Evolutionary conservation across 768 basidiomycete species (phyloP).

Genomic region (Leccinum rimulosum): DNA sequence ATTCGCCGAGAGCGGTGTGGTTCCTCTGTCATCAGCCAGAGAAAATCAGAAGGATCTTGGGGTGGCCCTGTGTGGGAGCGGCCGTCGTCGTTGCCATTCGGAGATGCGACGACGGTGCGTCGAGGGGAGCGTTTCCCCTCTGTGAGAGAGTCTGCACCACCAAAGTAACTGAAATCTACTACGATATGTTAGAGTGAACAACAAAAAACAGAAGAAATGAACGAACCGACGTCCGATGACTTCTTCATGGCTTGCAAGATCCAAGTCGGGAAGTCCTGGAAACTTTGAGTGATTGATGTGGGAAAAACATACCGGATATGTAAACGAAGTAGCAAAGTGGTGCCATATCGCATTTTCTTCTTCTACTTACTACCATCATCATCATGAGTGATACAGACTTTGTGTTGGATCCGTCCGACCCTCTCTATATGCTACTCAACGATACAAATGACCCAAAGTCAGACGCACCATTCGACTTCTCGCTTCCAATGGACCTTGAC

Average conservation of each 20-base stretch:
- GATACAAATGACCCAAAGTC: conserved; percentile 37
- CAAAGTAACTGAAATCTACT: conserved; percentile 82
- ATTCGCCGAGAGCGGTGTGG: conserved; percentile 95
- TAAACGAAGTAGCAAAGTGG: conserved; percentile 21
- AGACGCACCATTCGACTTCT: conserved; percentile 38
- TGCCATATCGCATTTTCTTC: conserved; percentile 10
- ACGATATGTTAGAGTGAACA: background rate
- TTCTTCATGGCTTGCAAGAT: conserved; percentile 13
- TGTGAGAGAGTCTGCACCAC: conserved; percentile 75
- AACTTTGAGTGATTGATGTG: conserved; percentile 15
- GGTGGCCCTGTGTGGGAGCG: conserved; percentile 50
- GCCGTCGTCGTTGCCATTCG: conserved; percentile 39
- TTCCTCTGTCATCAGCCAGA: conserved; percentile 98
- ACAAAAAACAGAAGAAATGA: background rate
- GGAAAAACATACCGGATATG: conserved; percentile 23
- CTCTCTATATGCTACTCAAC: conserved; percentile 56
- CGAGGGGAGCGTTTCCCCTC: conserved; percentile 53
- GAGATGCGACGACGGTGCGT: conserved; percentile 47
- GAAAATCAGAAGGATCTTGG: conserved; percentile 80
- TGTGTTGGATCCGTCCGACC: conserved; percentile 53
- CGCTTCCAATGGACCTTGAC: conserved; percentile 58
- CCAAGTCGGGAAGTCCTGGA: background rate
- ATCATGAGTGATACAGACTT: conserved; percentile 37
- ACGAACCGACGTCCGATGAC: conserved; percentile 21
- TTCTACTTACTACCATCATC: background rate